phyloP scores from a whole-genome alignment of 306 rosid genomes.

The Rosa persica region DNA sequence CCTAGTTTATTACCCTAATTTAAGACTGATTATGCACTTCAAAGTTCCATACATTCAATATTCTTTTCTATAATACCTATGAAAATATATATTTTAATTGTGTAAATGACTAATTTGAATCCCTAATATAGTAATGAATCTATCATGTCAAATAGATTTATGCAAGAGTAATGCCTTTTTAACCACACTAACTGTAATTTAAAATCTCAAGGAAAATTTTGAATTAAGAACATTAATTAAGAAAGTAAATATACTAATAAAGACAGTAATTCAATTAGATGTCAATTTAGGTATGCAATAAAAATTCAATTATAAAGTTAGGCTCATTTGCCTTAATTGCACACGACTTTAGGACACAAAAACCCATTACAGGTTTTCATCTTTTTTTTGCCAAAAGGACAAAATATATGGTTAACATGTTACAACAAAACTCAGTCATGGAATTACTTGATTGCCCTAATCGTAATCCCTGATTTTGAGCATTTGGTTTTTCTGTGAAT shows the following conservation, averaged over 20 bases:
- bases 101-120: background rate
- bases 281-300: constrained; percentile 20
- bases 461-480: background rate
- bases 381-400: constrained; percentile 16
- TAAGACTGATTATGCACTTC: background rate
- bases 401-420: constrained; percentile 19
- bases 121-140: background rate
- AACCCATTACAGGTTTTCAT: constrained; percentile 24
- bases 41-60: background rate
- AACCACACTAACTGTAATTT: constrained; percentile 10
- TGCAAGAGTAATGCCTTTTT: constrained; percentile 3
- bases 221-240: constrained; percentile 15
- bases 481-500: background rate
- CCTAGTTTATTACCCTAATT: background rate
- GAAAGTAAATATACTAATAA: constrained; percentile 2
- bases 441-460: constrained; percentile 24
- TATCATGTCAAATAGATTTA: background rate
- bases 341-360: constrained; percentile 17
- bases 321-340: constrained; percentile 19
- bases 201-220: background rate
- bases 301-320: constrained; percentile 23
- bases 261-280: constrained; percentile 20
- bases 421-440: background rate
- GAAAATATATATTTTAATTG: background rate
- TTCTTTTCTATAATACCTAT: background rate